Base-by-base conservation (phyloP, 2,329 filamentous ascomycete species). In the Chaetomium globosum region DNA sequence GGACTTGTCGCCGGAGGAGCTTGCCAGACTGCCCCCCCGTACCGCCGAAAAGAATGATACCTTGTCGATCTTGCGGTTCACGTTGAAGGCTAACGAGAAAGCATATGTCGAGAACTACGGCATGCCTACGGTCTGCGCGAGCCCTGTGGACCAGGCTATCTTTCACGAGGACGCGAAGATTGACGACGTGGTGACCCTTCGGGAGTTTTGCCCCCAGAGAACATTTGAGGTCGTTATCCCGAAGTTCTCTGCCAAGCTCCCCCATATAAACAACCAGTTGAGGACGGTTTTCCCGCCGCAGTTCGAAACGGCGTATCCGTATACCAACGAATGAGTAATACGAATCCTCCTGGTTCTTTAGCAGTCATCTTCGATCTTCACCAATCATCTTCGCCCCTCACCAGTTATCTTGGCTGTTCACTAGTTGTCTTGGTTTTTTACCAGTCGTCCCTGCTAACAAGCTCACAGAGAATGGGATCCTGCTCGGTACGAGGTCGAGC, bases 121-220 rank as follows among this genome's bases (percentile, higher is more conserved):
- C 26, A 48, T 59, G 23, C 39, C 56, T 7, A 33, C n/a, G 16
- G 39, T 33, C 16, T 59, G 39, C 19, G 26, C 12, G 43, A 39
- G 13, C 9, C 16, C 16, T 3, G 43, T 2, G 19, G 56, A 59
- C 26, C 56, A 59, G 39, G 56, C 26, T 1, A 33, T 59, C 16
- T 23, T 59, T 16, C 19, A 49, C 26, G 16, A 49, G 16, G 56
- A 16, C 16, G 56, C 56, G 4, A 21, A 31, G 28, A 59, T 59
- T n/a, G 56, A 49, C 7, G 39, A 28, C 39, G 19, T n/a, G n/a
- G n/a, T 31, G 56, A 59, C 26, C 28, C 56, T 59, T 30, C 16
- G 26, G 19, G 43, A 59, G 43, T 19, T 59, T 21, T 59, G 56
- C 16, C 43, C 8, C 19, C 56, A 23, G 43, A 31, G 26, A 28